phyloP scores from a whole-genome alignment of 106 monocot genomes.

The Dendrobium chrysotoxum region DNA sequence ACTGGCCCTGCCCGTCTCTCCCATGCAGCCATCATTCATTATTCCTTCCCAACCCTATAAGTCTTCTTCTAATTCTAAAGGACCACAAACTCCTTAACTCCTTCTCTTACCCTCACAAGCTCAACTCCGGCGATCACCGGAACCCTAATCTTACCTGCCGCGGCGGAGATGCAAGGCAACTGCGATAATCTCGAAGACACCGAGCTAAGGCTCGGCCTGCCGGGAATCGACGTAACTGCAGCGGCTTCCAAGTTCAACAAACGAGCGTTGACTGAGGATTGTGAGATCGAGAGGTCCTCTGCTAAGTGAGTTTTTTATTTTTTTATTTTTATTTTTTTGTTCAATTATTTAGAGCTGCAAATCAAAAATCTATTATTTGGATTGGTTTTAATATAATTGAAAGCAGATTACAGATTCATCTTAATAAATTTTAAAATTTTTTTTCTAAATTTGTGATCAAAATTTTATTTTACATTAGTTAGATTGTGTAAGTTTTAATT shows the following conservation, averaged over 20 bases:
- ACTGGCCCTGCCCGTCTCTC: slow-evolving; percentile 4
- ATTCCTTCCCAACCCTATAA: neutral
- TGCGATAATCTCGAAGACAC: slow-evolving; percentile 49
- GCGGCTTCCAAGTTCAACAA: slow-evolving; percentile 33
- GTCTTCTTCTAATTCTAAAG: neutral
- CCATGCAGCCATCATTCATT: neutral
- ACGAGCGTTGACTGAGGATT: slow-evolving; percentile 36
- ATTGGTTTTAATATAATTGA: neutral
- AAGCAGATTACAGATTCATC: no score
- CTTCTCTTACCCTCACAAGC: neutral
- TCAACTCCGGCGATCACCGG: neutral
- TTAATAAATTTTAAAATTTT: no score
- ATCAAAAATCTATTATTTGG: no score
- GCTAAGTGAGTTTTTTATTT: neutral
- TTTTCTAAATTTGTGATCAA: no score
- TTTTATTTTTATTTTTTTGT: neutral
- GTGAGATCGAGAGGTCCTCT: slow-evolving; percentile 34
- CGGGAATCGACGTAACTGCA: slow-evolving; percentile 42
- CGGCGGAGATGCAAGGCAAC: slow-evolving; percentile 15
- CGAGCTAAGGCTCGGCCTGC: slow-evolving; percentile 70
- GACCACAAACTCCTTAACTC: neutral
- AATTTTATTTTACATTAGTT: no score
- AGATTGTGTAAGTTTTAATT: no score
- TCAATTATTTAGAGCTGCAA: neutral
- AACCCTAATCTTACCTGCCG: neutral